A percentile compares a stretch with the other conserved stretches of the same genome.
These are phyloP conservation scores for Viola odorata DNA, from an alignment of 345 rosid genomes.

Conservation along the genomic window DNA sequence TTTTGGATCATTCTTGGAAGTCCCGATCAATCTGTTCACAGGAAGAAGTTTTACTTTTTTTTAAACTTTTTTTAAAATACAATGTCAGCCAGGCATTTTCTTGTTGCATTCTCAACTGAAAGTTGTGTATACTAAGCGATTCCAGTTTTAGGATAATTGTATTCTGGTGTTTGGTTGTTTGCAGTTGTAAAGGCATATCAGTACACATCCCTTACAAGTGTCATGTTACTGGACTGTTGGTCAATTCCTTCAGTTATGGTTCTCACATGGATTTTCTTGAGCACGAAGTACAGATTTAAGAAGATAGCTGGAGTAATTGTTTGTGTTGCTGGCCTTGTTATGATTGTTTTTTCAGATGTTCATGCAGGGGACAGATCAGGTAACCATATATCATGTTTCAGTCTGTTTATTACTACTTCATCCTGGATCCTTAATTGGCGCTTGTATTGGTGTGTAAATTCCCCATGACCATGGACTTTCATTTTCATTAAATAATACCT, in stretches of 20 bases:
- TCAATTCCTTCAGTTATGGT: slow-evolving; percentile 80
- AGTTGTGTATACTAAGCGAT: neutral
- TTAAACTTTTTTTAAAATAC: neutral
- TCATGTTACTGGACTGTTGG: slow-evolving; percentile 97
- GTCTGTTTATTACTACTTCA: slow-evolving; percentile 2
- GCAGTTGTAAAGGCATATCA: slow-evolving; percentile 94
- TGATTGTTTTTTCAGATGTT: slow-evolving; percentile 91
- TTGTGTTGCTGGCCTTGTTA: slow-evolving; percentile 73
- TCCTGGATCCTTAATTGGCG: neutral
- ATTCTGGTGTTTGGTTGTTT: slow-evolving; percentile 11
- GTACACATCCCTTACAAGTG: slow-evolving; percentile 78
- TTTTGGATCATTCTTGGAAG: too few relatives aligned
- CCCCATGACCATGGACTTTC: neutral
- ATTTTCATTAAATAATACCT: neutral
- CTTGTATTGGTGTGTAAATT: neutral
- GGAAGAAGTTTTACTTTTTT: too few relatives aligned
- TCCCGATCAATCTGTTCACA: too few relatives aligned
- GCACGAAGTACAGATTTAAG: slow-evolving; percentile 69
- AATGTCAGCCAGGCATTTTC: neutral
- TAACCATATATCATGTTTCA: slow-evolving; percentile 17
- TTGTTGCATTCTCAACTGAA: neutral
- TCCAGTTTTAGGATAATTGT: slow-evolving; percentile 10
- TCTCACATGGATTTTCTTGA: slow-evolving; percentile 71
- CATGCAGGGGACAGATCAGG: slow-evolving; percentile 70
- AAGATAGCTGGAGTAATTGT: slow-evolving; percentile 70